Evolutionary conservation across 257 asterid genomes (phyloP), one percentile per base, ranked within the genome.

Genomic region (Scutellaria galericulata): DNA sequence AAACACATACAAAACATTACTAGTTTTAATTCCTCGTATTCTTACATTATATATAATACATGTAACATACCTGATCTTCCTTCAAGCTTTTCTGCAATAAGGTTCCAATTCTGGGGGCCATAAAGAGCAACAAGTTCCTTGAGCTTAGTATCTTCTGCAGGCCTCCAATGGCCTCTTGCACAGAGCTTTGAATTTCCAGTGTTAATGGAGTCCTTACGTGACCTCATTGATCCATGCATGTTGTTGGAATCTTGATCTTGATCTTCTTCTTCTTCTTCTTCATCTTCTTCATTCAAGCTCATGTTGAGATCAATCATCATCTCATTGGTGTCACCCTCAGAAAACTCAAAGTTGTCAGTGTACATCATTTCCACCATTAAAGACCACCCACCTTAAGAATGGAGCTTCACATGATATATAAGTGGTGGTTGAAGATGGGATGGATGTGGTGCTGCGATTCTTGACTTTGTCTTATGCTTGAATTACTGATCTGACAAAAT

Each of bases 61-160:
- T 44, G 8, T 66, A 22, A 22, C 8, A 47, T 80, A 91, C 97
- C 97, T 72, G 97, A 91, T 64, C 97, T 80, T 20, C 97, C 97
- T 68, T 88, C 88, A 13, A 92, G 58, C 70, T 92, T 92, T 22
- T 92, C 93, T 0, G 97, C 97, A 48, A 92, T 92, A 27, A 92
- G 90, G 75, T 91, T 91, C 97, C 97, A 91, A 39, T 89, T 91
- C 22, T 91, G 97, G 51, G 97, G 97, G 64, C 97, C 97, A 66
- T 89, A 89, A 54, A 91, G 82, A 10, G 95, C 92, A 1, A 91
- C 97, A 50, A 91, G 97, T 65, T 91, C 96, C 24, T 87, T 91
- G 2, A 91, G 89, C 77, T 87, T 89, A 1, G 91, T 22, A 74
- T 91, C 97, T 64, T 91, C 96, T 1, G 97, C 97, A 15, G 97